Evolutionary conservation across 2,329 filamentous ascomycete species (phyloP).

Genomic region (Penicillium sp.): DNA sequence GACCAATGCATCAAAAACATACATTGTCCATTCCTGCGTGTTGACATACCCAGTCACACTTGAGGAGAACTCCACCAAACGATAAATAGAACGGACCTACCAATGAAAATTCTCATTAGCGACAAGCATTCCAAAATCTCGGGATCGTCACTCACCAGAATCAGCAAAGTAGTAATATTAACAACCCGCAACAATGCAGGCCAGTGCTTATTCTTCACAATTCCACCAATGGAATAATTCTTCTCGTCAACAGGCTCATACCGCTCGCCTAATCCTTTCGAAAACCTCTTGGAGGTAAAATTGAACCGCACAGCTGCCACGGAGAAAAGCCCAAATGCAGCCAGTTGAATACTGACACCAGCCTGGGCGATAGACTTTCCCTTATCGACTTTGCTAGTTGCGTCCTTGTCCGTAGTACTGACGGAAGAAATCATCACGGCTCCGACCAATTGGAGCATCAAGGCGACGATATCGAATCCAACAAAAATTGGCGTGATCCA

Average conservation of each 20-base stretch:
- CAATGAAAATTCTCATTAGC: not conserved
- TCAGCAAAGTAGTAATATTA: constrained; percentile 32
- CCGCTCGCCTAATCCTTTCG: constrained; percentile 27
- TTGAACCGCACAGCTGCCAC: constrained; percentile 50
- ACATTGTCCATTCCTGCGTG: constrained; percentile 45
- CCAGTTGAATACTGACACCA: constrained; percentile 47
- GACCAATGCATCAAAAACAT: constrained; percentile 46
- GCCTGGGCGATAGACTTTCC: constrained; percentile 43
- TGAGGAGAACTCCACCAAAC: constrained; percentile 51
- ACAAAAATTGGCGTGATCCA: constrained; percentile 45
- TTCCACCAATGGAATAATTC: constrained; percentile 20
- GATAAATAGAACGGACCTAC: constrained; percentile 46
- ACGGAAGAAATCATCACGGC: constrained; percentile 45
- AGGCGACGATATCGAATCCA: constrained; percentile 40
- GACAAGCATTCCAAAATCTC: not conserved
- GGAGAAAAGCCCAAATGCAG: constrained; percentile 50
- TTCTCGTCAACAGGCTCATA: constrained; percentile 19
- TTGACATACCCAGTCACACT: constrained; percentile 45
- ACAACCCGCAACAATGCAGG: constrained; percentile 30
- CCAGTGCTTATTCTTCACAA: constrained; percentile 31
- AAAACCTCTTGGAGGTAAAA: constrained; percentile 45
- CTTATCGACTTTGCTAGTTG: constrained; percentile 29
- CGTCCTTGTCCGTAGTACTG: constrained; percentile 16
- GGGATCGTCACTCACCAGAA: constrained; percentile 25
- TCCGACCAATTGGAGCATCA: constrained; percentile 40